Evolutionary conservation across 2,329 filamentous ascomycete species (phyloP).

Genomic region (Chlorencoelia australis): DNA sequence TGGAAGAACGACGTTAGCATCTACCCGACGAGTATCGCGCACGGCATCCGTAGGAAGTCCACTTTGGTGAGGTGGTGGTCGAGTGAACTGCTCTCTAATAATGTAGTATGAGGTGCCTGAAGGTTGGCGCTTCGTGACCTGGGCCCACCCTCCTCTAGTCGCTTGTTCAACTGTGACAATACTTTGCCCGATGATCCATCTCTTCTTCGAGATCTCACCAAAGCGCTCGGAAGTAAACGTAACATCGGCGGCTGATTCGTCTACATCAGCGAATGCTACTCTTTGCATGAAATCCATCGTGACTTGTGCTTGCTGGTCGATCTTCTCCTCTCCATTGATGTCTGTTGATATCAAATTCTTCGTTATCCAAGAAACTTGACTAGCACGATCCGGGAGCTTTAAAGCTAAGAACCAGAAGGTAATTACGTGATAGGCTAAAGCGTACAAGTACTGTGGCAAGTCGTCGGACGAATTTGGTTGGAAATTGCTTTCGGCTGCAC

Average conservation of each 20-base stretch:
- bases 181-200: constrained; percentile 65
- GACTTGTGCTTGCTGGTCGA: constrained; percentile 88
- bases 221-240: constrained; percentile 56
- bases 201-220: constrained; percentile 55
- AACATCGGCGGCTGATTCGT: constrained; percentile 60
- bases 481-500: constrained; percentile 32
- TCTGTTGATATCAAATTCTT: constrained; percentile 74
- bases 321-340: constrained; percentile 58
- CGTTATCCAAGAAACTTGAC: constrained; percentile 82
- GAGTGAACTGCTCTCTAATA: constrained; percentile 48
- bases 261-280: constrained; percentile 74
- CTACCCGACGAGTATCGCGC: constrained; percentile 40
- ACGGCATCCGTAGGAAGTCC: constrained; percentile 37
- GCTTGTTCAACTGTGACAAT: constrained; percentile 67
- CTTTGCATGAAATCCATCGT: constrained; percentile 93
- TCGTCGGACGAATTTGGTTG: constrained; percentile 50
- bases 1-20: constrained; percentile 55
- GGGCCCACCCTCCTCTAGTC: constrained; percentile 54
- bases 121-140: constrained; percentile 61
- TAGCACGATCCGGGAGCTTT: constrained; percentile 72
- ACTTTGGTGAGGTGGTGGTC: constrained; percentile 47
- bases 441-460: constrained; percentile 86
- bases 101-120: constrained; percentile 48
- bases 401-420: constrained; percentile 94
- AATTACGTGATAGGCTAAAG: constrained; percentile 88